These are phyloP conservation scores for Amorphotheca resinae DNA, from an alignment of 495 filamentous ascomycete genomes.

Conservation along the genomic window DNA sequence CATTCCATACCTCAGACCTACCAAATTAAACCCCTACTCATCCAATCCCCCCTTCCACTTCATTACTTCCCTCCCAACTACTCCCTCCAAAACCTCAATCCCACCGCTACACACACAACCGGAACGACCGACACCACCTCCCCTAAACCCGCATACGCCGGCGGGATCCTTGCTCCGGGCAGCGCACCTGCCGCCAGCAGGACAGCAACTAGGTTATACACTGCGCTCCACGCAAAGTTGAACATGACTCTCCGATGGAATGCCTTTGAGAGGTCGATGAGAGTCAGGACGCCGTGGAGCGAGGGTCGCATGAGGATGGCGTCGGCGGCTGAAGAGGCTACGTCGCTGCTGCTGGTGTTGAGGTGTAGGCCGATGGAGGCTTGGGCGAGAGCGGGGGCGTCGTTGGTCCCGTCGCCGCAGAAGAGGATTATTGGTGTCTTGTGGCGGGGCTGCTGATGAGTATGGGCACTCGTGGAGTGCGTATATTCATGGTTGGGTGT, in stretches of 20 bases:
- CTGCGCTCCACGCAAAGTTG: constrained; percentile 62
- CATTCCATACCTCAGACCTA: no score
- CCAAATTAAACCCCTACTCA: no score
- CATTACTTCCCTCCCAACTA: no score
- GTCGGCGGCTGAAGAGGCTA: constrained; percentile 57
- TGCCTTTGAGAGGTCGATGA: constrained; percentile 46
- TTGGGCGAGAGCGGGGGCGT: constrained; percentile 58
- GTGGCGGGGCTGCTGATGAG: not conserved
- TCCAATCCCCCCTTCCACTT: no score
- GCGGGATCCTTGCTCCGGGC: constrained; percentile 49
- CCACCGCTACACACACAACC: constrained; percentile 45
- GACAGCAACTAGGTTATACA: constrained; percentile 66
- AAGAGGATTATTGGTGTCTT: constrained; percentile 42
- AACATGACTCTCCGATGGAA: constrained; percentile 45
- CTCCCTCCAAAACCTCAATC: constrained; percentile 20
- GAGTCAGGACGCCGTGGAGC: constrained; percentile 43
- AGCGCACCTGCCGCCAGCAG: constrained; percentile 61
- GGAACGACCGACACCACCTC: constrained; percentile 70
- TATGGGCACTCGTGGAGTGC: not conserved
- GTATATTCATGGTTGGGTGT: not conserved
- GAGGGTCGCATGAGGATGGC: constrained; percentile 49
- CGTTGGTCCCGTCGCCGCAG: constrained; percentile 72
- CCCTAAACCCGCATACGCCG: constrained; percentile 61
- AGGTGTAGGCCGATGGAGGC: constrained; percentile 66
- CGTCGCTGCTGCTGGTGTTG: constrained; percentile 45